Evolutionary conservation across 352 stramenopile species (phyloP).

Genomic region (Lagenidium giganteum): DNA sequence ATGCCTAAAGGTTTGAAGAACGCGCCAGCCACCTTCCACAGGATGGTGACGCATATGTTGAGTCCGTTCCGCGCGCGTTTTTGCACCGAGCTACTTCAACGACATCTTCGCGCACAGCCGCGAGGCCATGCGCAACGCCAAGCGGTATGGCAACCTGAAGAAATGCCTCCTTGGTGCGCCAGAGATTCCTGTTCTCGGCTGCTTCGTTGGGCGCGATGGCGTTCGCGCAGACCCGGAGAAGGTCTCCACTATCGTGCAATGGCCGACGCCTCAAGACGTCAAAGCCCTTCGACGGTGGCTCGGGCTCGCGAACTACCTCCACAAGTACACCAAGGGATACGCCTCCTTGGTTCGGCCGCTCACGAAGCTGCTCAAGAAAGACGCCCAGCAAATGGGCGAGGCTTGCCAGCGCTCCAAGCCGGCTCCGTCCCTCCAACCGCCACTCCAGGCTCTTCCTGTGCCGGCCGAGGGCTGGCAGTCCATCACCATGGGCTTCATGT

Average conservation of each 20-base stretch:
- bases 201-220: slow-evolving; percentile 14
- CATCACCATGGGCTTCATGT: slow-evolving; percentile 13
- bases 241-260: slow-evolving; percentile 5
- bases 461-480: slow-evolving; percentile 7
- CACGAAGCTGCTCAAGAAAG: slow-evolving; percentile 9
- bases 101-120: slow-evolving; percentile 19
- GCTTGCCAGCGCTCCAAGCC: too few relatives aligned
- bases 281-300: slow-evolving; percentile 9
- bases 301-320: slow-evolving; percentile 7
- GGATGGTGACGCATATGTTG: slow-evolving; percentile 19
- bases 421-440: slow-evolving; percentile 2
- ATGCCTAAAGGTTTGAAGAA: slow-evolving; percentile 20
- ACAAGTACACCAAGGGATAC: slow-evolving; percentile 9
- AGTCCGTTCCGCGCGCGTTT: slow-evolving; percentile 7
- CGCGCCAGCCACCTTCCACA: slow-evolving; percentile 28
- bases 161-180: slow-evolving; percentile 2
- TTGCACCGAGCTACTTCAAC: slow-evolving; percentile 26
- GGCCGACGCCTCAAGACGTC: not conserved
- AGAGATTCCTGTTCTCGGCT: slow-evolving; percentile 22
- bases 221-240: slow-evolving; percentile 12
- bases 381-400: too few relatives aligned
- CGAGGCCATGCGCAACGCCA: slow-evolving; percentile 8
- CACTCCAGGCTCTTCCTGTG: slow-evolving; percentile 9
- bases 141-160: slow-evolving; percentile 18
- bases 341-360: slow-evolving; percentile 6